These are phyloP conservation scores for Pyrenochaeta sp. DNA, from an alignment of 2,329 filamentous ascomycete species.

Conservation along the genomic window DNA sequence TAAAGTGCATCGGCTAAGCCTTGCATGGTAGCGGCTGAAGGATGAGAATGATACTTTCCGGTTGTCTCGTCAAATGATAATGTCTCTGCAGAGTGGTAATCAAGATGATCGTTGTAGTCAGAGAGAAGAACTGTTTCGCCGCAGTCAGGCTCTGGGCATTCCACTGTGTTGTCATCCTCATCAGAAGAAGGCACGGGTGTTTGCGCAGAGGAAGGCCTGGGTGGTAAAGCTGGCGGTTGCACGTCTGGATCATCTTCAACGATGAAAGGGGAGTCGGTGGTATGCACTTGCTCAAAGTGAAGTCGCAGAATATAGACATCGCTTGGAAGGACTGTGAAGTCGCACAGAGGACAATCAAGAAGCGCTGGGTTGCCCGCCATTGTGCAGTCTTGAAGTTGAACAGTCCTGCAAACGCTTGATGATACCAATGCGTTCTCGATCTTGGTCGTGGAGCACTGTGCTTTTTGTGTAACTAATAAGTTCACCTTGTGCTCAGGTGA, in stretches of 20 bases:
- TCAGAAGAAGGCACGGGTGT: constrained; percentile 37
- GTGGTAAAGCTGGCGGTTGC: constrained; percentile 30
- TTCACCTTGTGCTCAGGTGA: constrained; percentile 13
- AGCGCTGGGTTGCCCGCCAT: constrained; percentile 30
- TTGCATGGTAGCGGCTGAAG: constrained; percentile 42
- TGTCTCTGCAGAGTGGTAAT: constrained; percentile 52
- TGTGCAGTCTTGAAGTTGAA: constrained; percentile 5
- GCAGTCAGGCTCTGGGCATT: constrained; percentile 54
- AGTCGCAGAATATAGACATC: constrained; percentile 46
- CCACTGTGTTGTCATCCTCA: constrained; percentile 39
- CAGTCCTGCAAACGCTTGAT: constrained; percentile 4
- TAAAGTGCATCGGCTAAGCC: constrained; percentile 18
- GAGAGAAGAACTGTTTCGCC: constrained; percentile 51
- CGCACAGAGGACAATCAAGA: constrained; percentile 47
- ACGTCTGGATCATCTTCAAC: constrained; percentile 40
- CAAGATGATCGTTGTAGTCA: constrained; percentile 57
- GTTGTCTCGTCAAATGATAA: constrained; percentile 47
- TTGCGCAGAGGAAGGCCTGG: constrained; percentile 25
- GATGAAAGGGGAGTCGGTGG: constrained; percentile 47
- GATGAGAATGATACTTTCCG: constrained; percentile 43
- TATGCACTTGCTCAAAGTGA: constrained; percentile 52
- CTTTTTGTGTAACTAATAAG: constrained; percentile 6
- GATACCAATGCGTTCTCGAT: too few species aligned
- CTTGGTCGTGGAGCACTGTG: too few species aligned
- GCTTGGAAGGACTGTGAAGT: constrained; percentile 33